A percentile compares a stretch with the other conserved stretches of the same genome.
Conservation (phyloP, 2,329 filamentous ascomycete genomes). For the Sphaceloma murrayae region DNA sequence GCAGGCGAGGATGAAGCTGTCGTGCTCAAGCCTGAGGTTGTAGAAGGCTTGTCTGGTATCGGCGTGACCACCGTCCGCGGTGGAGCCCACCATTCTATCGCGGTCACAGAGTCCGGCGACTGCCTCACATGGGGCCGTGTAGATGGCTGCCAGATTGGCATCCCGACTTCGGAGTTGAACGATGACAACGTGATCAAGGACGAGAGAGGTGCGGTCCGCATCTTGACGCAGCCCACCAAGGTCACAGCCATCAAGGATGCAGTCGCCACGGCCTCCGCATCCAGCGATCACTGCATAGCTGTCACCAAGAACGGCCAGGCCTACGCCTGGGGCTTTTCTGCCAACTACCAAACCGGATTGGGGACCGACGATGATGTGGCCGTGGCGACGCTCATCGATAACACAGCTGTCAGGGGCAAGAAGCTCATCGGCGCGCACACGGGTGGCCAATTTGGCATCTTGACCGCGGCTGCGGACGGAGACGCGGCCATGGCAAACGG, state of each 20-base stretch:
- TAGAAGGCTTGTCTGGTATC: conserved; percentile 54
- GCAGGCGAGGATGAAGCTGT: conserved; percentile 61
- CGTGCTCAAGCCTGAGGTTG: conserved; percentile 59
- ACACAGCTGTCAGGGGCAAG: conserved; percentile 67
- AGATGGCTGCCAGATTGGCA: conserved; percentile 47
- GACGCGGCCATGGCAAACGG: conserved; percentile 17
- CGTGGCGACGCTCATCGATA: conserved; percentile 70
- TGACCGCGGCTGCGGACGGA: conserved; percentile 23
- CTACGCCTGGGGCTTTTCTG: conserved; percentile 72
- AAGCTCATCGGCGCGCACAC: conserved; percentile 69
- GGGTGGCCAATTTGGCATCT: conserved; percentile 73
- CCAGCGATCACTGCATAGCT: conserved; percentile 64
- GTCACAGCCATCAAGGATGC: conserved; percentile 45
- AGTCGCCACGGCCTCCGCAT: conserved; percentile 36
- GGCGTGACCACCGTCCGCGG: conserved; percentile 61
- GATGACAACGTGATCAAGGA: conserved; percentile 55
- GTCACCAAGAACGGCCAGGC: conserved; percentile 60
- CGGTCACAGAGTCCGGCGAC: conserved; percentile 44
- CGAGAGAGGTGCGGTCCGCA: conserved; percentile 55
- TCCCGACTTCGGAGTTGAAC: conserved; percentile 41
- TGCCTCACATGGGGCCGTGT: conserved; percentile 52
- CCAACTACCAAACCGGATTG: conserved; percentile 71
- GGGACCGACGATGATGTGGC: conserved; percentile 71
- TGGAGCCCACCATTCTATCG: conserved; percentile 65
- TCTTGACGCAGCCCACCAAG: conserved; percentile 57